phyloP scores from a whole-genome alignment of 192 early-diverging fungal species.

The Coemansia sp. region DNA sequence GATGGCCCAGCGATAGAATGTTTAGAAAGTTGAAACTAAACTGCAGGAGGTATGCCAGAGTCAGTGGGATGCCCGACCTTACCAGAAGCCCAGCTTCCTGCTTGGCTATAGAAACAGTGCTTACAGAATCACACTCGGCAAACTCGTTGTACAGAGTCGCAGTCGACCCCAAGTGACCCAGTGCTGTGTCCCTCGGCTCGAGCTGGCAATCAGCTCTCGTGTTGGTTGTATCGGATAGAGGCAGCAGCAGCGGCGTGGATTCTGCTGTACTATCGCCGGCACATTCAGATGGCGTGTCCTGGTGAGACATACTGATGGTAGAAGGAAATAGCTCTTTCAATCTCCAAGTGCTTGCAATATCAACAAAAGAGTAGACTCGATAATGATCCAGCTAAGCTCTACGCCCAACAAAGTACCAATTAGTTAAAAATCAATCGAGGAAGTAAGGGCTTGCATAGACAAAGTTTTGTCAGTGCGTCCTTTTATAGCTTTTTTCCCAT shows the following conservation, averaged over 20 bases:
- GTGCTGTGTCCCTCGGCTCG: not conserved
- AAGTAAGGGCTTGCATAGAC: too few relatives aligned
- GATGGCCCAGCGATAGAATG: slow-evolving; percentile 64
- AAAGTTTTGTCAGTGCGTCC: too few relatives aligned
- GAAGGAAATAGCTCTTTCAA: not conserved
- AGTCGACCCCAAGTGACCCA: slow-evolving; percentile 9
- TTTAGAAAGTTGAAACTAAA: slow-evolving; percentile 64
- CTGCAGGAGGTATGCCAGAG: slow-evolving; percentile 64
- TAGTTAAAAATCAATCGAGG: too few relatives aligned
- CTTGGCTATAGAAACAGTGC: slow-evolving; percentile 4
- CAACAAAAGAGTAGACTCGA: not conserved
- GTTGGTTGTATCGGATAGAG: not conserved
- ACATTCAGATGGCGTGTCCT: not conserved
- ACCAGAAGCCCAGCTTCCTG: slow-evolving; percentile 18
- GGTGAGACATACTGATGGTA: not conserved
- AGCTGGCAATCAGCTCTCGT: not conserved
- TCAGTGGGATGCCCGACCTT: slow-evolving; percentile 46
- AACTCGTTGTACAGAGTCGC: slow-evolving; percentile 38
- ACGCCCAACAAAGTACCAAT: too few relatives aligned
- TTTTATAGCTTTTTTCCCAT: too few relatives aligned
- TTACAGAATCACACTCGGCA: slow-evolving; percentile 21
- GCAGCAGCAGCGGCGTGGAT: slow-evolving; percentile 20
- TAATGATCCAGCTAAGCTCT: too few relatives aligned
- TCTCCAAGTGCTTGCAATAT: not conserved
- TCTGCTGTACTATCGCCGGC: slow-evolving; percentile 12